A percentile compares a stretch with the other conserved stretches of the same genome.
Conservation (phyloP, 192 early-diverging fungal genomes). For the Coemansia sp. region DNA sequence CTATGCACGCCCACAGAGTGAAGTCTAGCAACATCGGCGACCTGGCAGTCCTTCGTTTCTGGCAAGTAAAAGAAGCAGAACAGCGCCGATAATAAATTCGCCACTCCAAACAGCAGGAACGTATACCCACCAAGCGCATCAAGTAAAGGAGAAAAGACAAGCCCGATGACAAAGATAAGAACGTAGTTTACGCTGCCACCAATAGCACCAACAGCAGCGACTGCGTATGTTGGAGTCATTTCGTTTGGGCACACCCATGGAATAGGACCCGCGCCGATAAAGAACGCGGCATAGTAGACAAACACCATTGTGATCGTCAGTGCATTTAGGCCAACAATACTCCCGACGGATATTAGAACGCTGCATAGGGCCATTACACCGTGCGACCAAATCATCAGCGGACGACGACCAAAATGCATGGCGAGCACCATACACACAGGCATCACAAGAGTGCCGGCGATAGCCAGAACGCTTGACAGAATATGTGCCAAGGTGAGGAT, state of each 20-base stretch:
- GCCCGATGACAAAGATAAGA: slow-evolving; percentile 57
- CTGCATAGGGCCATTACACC: slow-evolving; percentile 61
- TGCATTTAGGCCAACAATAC: slow-evolving; percentile 41
- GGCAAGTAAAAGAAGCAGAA: slow-evolving; percentile 68
- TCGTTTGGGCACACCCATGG: slow-evolving; percentile 79
- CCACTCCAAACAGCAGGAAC: slow-evolving; percentile 65
- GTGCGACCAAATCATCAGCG: slow-evolving; percentile 66
- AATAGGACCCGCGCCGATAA: slow-evolving; percentile 74
- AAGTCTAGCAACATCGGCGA: slow-evolving; percentile 59
- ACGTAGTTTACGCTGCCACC: slow-evolving; percentile 71
- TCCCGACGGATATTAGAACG: slow-evolving; percentile 63
- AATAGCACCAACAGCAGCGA: slow-evolving; percentile 64
- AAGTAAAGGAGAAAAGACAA: slow-evolving; percentile 57
- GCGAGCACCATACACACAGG: slow-evolving; percentile 55
- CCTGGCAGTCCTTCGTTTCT: slow-evolving; percentile 72
- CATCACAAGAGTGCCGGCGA: slow-evolving; percentile 24
- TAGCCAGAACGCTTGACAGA: slow-evolving; percentile 29
- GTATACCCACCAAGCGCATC: slow-evolving; percentile 41
- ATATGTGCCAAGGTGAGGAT: slow-evolving; percentile 42
- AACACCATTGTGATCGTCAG: slow-evolving; percentile 66
- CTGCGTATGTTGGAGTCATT: slow-evolving; percentile 71
- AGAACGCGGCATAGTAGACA: slow-evolving; percentile 67
- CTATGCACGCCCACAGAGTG: slow-evolving; percentile 51
- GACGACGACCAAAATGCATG: slow-evolving; percentile 65
- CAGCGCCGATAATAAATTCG: slow-evolving; percentile 60